These are phyloP conservation scores for Monosporozyma servazzii DNA, from an alignment of 805 yeast species.

Conservation along the genomic window DNA sequence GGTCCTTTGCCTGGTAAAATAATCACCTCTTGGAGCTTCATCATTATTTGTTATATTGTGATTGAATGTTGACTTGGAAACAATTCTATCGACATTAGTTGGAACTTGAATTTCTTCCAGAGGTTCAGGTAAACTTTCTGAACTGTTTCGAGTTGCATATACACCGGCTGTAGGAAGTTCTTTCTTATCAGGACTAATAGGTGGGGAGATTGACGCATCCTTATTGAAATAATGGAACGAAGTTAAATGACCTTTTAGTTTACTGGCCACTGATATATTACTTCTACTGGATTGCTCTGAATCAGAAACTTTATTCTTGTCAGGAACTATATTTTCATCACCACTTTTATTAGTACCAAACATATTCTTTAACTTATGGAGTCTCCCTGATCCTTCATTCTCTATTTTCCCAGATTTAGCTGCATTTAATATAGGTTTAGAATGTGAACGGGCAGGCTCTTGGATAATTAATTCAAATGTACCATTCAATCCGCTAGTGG, in stretches of 20 bases:
- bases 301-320: background rate
- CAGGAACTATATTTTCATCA: background rate
- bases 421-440: background rate
- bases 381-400: background rate
- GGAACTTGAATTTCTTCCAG: slow-evolving; percentile 2
- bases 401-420: background rate
- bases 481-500: background rate
- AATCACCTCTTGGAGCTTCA: background rate
- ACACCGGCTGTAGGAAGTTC: background rate
- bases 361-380: slow-evolving; percentile 2
- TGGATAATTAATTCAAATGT: background rate
- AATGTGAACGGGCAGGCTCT: background rate
- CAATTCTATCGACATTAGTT: slow-evolving; percentile 1
- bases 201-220: background rate
- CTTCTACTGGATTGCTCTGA: background rate
- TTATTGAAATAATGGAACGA: slow-evolving; percentile 2
- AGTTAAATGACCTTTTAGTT: slow-evolving; percentile 2
- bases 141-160: background rate
- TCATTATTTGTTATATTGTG: background rate
- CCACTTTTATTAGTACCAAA: background rate
- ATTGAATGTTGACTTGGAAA: background rate
- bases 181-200: background rate
- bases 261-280: background rate
- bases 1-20: slow-evolving; percentile 3
- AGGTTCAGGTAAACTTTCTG: slow-evolving; percentile 1